Percentiles rank a stretch among this genome's conserved stretches.
These are phyloP conservation scores for Solanum pennellii DNA, from an alignment of 257 asterid genomes.

Conservation along the genomic window DNA sequence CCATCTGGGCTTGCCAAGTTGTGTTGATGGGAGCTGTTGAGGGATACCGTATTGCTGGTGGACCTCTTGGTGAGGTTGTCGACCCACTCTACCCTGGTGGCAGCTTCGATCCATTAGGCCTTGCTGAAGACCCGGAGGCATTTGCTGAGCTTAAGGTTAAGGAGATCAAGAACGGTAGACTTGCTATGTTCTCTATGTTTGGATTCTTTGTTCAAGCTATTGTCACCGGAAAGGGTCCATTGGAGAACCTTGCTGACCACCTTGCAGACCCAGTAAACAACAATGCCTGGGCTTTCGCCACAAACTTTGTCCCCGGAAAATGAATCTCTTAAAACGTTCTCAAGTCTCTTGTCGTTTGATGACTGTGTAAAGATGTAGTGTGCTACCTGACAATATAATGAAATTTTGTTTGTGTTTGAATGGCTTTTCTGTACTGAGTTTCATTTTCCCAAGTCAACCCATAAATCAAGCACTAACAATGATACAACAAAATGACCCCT, in stretches of 20 bases:
- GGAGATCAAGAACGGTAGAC: slow-evolving; percentile 47
- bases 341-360: neutral
- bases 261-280: slow-evolving; percentile 42
- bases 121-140: slow-evolving; percentile 26
- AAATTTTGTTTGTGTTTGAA: neutral
- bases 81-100: slow-evolving; percentile 18
- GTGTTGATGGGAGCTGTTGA: slow-evolving; percentile 65
- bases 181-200: slow-evolving; percentile 64
- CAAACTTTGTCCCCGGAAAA: neutral
- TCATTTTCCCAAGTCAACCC: neutral
- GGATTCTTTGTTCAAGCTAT: slow-evolving; percentile 60
- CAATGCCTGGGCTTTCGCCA: neutral
- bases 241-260: slow-evolving; percentile 61
- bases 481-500: neutral
- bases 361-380: neutral
- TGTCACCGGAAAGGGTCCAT: slow-evolving; percentile 53
- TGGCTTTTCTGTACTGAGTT: neutral
- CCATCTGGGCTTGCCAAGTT: slow-evolving; percentile 66
- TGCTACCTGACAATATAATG: neutral
- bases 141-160: slow-evolving; percentile 59
- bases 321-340: neutral
- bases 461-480: neutral
- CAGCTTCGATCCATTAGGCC: slow-evolving; percentile 26
- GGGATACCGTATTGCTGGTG: slow-evolving; percentile 41
- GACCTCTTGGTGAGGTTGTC: slow-evolving; percentile 12